Evolutionary conservation across 2,329 filamentous ascomycete genomes (phyloP), one percentile per base, ranked within the genome.

Genomic region (Xylariaceae sp.): DNA sequence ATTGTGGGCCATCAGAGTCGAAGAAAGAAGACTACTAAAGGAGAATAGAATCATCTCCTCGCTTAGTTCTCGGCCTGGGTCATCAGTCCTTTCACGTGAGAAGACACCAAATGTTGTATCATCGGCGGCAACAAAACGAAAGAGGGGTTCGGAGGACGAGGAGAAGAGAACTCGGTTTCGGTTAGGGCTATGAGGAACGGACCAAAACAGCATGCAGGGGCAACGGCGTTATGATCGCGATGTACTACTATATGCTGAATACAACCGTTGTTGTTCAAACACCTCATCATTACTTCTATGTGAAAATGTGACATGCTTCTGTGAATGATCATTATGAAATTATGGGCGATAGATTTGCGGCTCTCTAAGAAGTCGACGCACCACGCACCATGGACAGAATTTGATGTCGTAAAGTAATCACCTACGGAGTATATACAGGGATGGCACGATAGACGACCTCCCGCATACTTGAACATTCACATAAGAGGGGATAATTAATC

Each of bases 1-100:
- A 52, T 33, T 65, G 55, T 65, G 63, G 62, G 62, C 61, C 47
- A 61, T 64, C 49, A 53, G 50, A 55, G 58, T 64, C 53, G 62
- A 64, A 58, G 59, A 64, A 62, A 58, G 58, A 52, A 61, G 60
- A 56, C 40, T 59, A 54, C 27, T 34, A 45, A 33, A 42, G 48
- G 45, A 52, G 54, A 50, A 41, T 23, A 47, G 48, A 33, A 53
- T 40, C 39, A 43, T 41, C 49, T 55, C 54, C 51, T 56, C 50
- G 54, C 50, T 52, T 39, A 46, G 48, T 55, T 60, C 57, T 45
- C 48, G 52, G 47, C 49, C 54, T 49, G 56, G 50, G 53, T 58
- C 51, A 49, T 51, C 54, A 55, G 49, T 58, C 57, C 53, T 55
- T 53, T n/a, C n/a, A n/a, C 50, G 16, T 55, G 32, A 59, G 50